Conservation (phyloP, 257 asterid genomes). For the Cordia subcordata region DNA sequence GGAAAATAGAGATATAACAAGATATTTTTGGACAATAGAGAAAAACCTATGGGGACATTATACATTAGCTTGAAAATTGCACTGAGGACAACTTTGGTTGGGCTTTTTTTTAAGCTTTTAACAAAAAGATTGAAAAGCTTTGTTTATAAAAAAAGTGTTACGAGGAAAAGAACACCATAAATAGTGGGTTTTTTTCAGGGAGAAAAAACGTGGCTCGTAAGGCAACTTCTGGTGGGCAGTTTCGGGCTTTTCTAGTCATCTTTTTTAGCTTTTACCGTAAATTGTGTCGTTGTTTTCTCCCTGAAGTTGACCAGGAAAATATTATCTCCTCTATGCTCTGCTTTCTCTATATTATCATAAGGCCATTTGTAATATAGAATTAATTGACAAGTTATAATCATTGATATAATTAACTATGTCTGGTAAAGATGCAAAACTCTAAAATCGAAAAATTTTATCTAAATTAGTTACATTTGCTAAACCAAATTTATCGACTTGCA, state of each 20-base stretch:
- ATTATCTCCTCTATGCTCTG: background rate
- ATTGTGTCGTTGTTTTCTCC: slow-evolving; percentile 4
- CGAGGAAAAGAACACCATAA: slow-evolving; percentile 19
- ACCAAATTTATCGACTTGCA: slow-evolving; percentile 24
- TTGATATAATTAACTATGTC: background rate
- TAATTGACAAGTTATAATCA: no score
- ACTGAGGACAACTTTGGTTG: no score
- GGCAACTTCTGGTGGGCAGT: slow-evolving; percentile 22
- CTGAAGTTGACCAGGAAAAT: slow-evolving; percentile 10
- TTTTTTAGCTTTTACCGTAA: background rate
- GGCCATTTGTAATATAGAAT: no score
- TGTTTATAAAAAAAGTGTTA: slow-evolving; percentile 4
- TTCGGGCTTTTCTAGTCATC: slow-evolving; percentile 11
- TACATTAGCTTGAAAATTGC: background rate
- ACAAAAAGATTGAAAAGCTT: slow-evolving; percentile 16
- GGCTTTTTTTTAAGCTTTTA: background rate
- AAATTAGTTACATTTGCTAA: slow-evolving; percentile 27
- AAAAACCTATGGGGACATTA: background rate
- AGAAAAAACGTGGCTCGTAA: slow-evolving; percentile 32
- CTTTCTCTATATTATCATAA: no score
- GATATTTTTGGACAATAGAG: background rate
- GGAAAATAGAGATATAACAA: background rate
- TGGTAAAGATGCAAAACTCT: slow-evolving; percentile 11
- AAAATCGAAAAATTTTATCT: background rate
- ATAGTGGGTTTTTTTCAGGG: slow-evolving; percentile 18